Evolutionary conservation across 106 monocot species (phyloP).

Genomic region (Allium sativum): DNA sequence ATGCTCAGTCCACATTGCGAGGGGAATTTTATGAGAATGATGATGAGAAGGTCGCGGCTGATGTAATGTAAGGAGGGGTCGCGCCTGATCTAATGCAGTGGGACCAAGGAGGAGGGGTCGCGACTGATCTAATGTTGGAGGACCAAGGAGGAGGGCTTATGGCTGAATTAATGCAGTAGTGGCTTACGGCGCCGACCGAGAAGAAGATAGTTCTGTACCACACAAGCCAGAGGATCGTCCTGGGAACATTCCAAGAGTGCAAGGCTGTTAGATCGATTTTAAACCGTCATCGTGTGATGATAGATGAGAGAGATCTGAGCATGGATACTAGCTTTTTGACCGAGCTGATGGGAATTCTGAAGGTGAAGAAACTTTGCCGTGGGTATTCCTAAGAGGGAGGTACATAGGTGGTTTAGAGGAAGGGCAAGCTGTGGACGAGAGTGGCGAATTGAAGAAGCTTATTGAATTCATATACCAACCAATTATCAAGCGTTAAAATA

Average conservation of each 20-base stretch:
- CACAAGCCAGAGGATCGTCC: conserved; percentile 32
- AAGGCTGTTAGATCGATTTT: conserved; percentile 25
- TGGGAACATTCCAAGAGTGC: conserved; percentile 39
- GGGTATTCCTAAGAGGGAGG: conserved; percentile 54
- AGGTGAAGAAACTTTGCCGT: conserved; percentile 29
- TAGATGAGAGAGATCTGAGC: conserved; percentile 56
- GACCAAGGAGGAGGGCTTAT: no score
- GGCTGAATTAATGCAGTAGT: no score
- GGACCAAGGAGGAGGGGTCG: no score
- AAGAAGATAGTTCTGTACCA: conserved; percentile 31
- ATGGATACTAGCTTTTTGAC: conserved; percentile 39
- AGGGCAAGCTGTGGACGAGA: conserved; percentile 53
- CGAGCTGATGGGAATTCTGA: conserved; percentile 39
- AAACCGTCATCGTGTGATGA: conserved; percentile 30
- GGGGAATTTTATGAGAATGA: no score
- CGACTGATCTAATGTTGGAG: no score
- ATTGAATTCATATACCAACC: no score
- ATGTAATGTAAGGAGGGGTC: no score
- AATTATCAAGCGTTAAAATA: no score
- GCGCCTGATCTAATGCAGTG: no score
- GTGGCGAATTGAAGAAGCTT: conserved; percentile 46
- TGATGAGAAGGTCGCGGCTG: no score
- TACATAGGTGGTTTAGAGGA: conserved; percentile 78
- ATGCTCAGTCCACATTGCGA: no score
- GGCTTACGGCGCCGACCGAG: conserved; percentile 5